Evolutionary conservation across 192 early-diverging fungal species (phyloP).

Genomic region (Linnemannia elongata): DNA sequence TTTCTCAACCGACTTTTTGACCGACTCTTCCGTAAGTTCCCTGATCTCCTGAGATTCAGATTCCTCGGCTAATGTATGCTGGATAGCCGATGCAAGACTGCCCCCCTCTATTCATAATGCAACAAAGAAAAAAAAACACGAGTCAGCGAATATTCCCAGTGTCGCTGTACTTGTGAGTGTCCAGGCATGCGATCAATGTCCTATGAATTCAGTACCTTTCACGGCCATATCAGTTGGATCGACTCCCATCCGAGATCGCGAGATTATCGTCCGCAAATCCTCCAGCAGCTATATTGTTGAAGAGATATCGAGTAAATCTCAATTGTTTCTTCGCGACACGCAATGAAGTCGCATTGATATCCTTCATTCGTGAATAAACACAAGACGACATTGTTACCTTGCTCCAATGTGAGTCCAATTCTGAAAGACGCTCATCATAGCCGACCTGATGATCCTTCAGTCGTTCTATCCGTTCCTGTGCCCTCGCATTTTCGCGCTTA

Average conservation of each 20-base stretch:
- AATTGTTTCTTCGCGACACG: not conserved
- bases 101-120: constrained; percentile 9
- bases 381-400: constrained; percentile 28
- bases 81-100: constrained; percentile 17
- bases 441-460: constrained; percentile 62
- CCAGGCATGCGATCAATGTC: not conserved
- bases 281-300: constrained; percentile 14
- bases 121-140: not conserved
- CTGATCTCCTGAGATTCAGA: constrained; percentile 9
- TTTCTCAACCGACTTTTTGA: constrained; percentile 10
- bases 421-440: constrained; percentile 59
- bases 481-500: constrained; percentile 65
- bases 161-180: not conserved
- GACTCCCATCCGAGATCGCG: constrained; percentile 1
- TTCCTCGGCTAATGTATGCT: not conserved
- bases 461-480: constrained; percentile 57
- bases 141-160: not conserved
- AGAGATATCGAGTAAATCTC: not conserved
- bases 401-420: constrained; percentile 64
- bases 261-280: constrained; percentile 11
- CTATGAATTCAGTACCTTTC: constrained; percentile 15
- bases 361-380: not conserved
- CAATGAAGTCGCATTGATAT: not conserved
- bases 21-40: constrained; percentile 18
- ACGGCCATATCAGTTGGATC: not conserved